Evolutionary conservation across 2,329 filamentous ascomycete genomes (phyloP), one percentile per base, ranked within the genome.

Genomic region (Pseudovirgaria hyperparasitica): DNA sequence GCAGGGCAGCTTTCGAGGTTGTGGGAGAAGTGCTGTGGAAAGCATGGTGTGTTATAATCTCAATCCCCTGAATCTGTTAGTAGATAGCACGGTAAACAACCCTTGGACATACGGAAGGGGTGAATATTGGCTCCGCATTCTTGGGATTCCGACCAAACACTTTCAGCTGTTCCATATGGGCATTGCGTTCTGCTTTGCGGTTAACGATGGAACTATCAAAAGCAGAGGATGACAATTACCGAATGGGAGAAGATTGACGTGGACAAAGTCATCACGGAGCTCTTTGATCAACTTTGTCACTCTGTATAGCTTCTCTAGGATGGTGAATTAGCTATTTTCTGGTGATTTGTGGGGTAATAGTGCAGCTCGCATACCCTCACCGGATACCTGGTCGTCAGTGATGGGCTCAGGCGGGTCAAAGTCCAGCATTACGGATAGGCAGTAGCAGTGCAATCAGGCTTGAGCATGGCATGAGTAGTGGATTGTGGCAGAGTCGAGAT

Each of bases 1-100:
- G 12, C 14, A 29, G 12, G 6, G 27, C 27, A 8, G 27, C 27
- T 16, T 26, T 29, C 3, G 27, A 29, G 7, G 27, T 29, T 3
- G 27, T 29, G 22, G 21, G 27, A 18, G 27, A 29, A 8, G 27
- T 24, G 22, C 27, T 29, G 22, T 29, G 27, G 16, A 29, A 29
- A 10, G 10, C 15, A 13, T 29, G 27, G 22, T 29, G 22, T 4
- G 27, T 29, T 10, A 29, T 14, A 5, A 29, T 26, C 16, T 29
- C 27, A 15, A 29, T 29, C 4, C 27, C 27, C 27, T 29, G 16
- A 16, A 16, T 18, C 17, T 15, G 16, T n/a, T 28, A 14, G 12
- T 4, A 16, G 5, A 26, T 19, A 15, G 14, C 10, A 16, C n/a
- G n/a, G 5, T n/a, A 25, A 12, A 9, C 8, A 15, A 12, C n/a